Conservation (phyloP, 2,329 filamentous ascomycete species). For the Clonostachys chloroleuca region DNA sequence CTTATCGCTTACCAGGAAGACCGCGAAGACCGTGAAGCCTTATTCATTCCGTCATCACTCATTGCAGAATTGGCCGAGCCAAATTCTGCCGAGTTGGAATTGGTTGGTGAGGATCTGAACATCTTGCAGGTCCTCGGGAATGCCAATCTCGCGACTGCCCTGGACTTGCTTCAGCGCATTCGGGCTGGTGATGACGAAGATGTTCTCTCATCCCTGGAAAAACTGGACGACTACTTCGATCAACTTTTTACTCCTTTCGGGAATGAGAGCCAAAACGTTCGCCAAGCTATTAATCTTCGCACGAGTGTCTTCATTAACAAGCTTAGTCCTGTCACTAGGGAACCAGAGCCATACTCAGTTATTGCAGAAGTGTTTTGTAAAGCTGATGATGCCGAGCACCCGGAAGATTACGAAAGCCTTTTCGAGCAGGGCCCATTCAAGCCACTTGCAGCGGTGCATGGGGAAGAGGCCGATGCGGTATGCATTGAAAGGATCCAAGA, state of each 20-base stretch:
- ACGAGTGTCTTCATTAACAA: slow-evolving; percentile 24
- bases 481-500: slow-evolving; percentile 12
- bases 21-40: too few species aligned
- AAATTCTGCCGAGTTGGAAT: too few species aligned
- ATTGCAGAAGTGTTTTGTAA: slow-evolving; percentile 24
- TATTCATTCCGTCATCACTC: too few species aligned
- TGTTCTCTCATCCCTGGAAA: slow-evolving; percentile 18
- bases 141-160: slow-evolving; percentile 27
- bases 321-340: slow-evolving; percentile 6
- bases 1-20: too few species aligned
- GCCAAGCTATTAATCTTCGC: slow-evolving; percentile 27
- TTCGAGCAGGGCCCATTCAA: slow-evolving; percentile 15
- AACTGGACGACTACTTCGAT: slow-evolving; percentile 22
- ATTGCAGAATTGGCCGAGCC: too few species aligned
- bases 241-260: slow-evolving; percentile 14
- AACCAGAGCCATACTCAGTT: slow-evolving; percentile 7
- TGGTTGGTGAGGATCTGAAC: not conserved
- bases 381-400: not conserved
- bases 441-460: slow-evolving; percentile 10
- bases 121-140: slow-evolving; percentile 13
- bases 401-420: slow-evolving; percentile 3
- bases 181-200: slow-evolving; percentile 4
- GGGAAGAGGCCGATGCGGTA: slow-evolving; percentile 9
- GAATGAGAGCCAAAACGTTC: slow-evolving; percentile 5
- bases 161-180: slow-evolving; percentile 17